Evolutionary conservation across 2,329 filamentous ascomycete genomes (phyloP).

Genomic region (Paecilomyces fulvus): DNA sequence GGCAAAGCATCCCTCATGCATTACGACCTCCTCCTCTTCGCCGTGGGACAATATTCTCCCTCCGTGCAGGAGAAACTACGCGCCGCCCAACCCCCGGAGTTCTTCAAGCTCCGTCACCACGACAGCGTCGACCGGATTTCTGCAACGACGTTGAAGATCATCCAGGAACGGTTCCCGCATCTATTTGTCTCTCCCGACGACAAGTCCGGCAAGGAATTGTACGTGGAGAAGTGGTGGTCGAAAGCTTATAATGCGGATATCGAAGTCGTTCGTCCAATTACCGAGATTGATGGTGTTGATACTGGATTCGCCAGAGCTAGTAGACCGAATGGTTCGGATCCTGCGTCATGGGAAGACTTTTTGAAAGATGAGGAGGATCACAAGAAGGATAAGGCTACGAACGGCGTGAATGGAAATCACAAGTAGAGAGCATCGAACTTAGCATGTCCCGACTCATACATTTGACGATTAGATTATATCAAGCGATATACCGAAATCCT

Average conservation of each 20-base stretch:
- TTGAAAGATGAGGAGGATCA: slow-evolving; percentile 17
- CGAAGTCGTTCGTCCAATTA: slow-evolving; percentile 39
- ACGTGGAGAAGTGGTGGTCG: slow-evolving; percentile 43
- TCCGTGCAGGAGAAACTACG: slow-evolving; percentile 47
- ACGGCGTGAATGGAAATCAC: slow-evolving; percentile 2
- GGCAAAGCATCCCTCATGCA: slow-evolving; percentile 58
- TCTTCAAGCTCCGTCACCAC: slow-evolving; percentile 50
- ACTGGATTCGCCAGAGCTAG: slow-evolving; percentile 41
- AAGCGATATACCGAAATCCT: background rate
- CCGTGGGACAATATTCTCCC: slow-evolving; percentile 49
- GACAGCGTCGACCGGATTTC: slow-evolving; percentile 60
- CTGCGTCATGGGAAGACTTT: slow-evolving; percentile 39
- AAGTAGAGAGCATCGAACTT: background rate
- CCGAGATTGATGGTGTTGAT: slow-evolving; percentile 39
- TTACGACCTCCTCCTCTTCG: slow-evolving; percentile 59
- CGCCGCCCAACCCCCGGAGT: slow-evolving; percentile 42
- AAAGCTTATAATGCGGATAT: slow-evolving; percentile 38
- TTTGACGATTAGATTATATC: background rate
- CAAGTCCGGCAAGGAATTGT: slow-evolving; percentile 29
- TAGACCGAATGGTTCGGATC: slow-evolving; percentile 46
- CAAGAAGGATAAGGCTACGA: slow-evolving; percentile 9
- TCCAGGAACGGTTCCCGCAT: slow-evolving; percentile 46
- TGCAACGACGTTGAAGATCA: slow-evolving; percentile 47
- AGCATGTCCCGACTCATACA: background rate
- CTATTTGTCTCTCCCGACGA: slow-evolving; percentile 36